These are phyloP conservation scores for Cyclanthera cordifolia DNA, from an alignment of 306 rosid species.

Conservation along the genomic window DNA sequence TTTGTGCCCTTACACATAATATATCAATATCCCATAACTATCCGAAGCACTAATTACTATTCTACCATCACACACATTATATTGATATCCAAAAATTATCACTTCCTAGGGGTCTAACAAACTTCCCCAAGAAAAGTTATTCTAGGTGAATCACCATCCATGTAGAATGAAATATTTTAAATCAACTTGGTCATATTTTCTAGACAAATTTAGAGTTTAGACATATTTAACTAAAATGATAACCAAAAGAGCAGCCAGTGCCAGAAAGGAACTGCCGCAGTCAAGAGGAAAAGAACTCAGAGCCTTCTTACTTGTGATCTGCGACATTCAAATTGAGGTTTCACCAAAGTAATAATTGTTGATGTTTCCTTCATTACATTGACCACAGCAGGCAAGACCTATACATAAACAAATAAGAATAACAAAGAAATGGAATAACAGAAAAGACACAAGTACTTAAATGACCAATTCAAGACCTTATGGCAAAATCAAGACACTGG, in stretches of 20 bases:
- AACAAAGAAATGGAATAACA: not conserved
- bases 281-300: not conserved
- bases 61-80: too few species aligned
- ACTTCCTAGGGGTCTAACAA: too few species aligned
- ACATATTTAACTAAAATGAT: not conserved
- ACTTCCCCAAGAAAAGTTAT: not conserved
- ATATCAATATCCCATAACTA: too few species aligned
- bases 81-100: too few species aligned
- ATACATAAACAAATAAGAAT: conserved; percentile 14
- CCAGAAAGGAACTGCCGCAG: not conserved
- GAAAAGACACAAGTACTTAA: not conserved
- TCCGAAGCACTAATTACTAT: too few species aligned
- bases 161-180: not conserved
- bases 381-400: conserved; percentile 96
- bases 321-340: conserved; percentile 85
- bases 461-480: not conserved
- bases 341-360: conserved; percentile 66
- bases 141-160: not conserved
- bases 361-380: conserved; percentile 74
- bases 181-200: not conserved
- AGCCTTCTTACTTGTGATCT: conserved; percentile 62
- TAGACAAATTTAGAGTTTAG: not conserved
- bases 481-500: not conserved
- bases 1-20: too few species aligned
- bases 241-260: not conserved